Percentiles rank a stretch among this genome's conserved stretches.
Evolutionary conservation across 2,329 filamentous ascomycete genomes (phyloP).

Genomic region (Exserohilum rostratum): DNA sequence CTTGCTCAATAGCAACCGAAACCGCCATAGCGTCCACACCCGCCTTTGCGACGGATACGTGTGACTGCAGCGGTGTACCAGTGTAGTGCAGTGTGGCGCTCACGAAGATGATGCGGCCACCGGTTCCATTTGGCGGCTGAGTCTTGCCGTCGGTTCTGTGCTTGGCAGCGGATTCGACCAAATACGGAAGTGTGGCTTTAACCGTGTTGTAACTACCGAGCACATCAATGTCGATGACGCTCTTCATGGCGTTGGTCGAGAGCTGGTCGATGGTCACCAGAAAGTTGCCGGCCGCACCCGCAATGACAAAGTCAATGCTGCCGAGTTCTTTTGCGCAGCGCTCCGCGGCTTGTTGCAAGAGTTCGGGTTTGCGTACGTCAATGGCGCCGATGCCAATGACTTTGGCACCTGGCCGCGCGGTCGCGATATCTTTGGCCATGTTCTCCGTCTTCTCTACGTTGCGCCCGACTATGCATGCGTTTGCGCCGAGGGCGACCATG

Average conservation of each 20-base stretch:
- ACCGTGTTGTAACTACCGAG: constrained; percentile 93
- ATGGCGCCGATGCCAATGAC: constrained; percentile 82
- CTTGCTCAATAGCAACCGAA: constrained; percentile 84
- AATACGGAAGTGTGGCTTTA: constrained; percentile 85
- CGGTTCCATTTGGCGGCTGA: constrained; percentile 59
- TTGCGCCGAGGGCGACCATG: constrained; percentile 85
- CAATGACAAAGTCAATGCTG: constrained; percentile 89
- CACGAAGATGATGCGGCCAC: constrained; percentile 86
- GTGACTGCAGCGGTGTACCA: constrained; percentile 81
- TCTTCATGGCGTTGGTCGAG: constrained; percentile 87
- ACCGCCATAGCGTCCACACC: constrained; percentile 84
- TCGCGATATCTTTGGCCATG: constrained; percentile 81
- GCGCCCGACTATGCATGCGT: constrained; percentile 92
- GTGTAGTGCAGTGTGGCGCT: constrained; percentile 92
- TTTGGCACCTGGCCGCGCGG: constrained; percentile 76
- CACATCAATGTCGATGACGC: constrained; percentile 95
- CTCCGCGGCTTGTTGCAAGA: constrained; percentile 75
- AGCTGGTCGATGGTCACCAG: constrained; percentile 82
- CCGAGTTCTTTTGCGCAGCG: constrained; percentile 83
- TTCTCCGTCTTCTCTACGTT: constrained; percentile 85
- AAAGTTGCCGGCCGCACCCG: constrained; percentile 95
- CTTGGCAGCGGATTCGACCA: constrained; percentile 73
- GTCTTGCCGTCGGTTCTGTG: constrained; percentile 65
- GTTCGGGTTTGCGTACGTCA: constrained; percentile 71
- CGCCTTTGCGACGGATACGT: constrained; percentile 91